Evolutionary conservation across 306 rosid genomes (phyloP).

Genomic region (Trifolium subterraneum): DNA sequence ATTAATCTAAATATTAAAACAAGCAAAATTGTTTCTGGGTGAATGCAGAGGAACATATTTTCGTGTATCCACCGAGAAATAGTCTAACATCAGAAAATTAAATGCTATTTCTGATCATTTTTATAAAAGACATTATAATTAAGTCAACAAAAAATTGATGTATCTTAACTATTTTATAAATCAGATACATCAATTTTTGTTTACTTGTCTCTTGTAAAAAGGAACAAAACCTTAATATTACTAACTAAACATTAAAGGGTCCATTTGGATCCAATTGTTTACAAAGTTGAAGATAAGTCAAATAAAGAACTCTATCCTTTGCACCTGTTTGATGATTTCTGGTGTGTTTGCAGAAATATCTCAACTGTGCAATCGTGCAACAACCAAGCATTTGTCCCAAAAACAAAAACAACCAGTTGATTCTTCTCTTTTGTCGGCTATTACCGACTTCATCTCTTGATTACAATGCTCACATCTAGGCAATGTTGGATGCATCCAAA

Average conservation of each 20-base stretch:
- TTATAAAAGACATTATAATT: too few relatives aligned
- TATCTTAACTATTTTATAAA: too few relatives aligned
- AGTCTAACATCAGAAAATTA: too few relatives aligned
- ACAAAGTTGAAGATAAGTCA: constrained; percentile 47
- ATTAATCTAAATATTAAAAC: background rate
- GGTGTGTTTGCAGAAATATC: constrained; percentile 58
- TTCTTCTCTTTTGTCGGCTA: constrained; percentile 27
- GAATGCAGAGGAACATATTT: too few relatives aligned
- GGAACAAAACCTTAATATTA: background rate
- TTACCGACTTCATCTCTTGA: constrained; percentile 47
- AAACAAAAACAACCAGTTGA: constrained; percentile 73
- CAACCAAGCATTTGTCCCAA: constrained; percentile 57
- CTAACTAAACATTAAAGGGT: background rate
- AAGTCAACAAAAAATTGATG: too few relatives aligned
- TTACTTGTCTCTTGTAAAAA: too few relatives aligned
- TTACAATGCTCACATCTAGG: constrained; percentile 47
- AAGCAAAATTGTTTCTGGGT: background rate
- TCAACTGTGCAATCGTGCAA: constrained; percentile 59
- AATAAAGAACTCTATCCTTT: constrained; percentile 63
- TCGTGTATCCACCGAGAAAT: background rate
- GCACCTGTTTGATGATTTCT: constrained; percentile 62
- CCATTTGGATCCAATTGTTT: constrained; percentile 53
- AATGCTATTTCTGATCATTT: too few relatives aligned
- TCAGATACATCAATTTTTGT: too few relatives aligned
- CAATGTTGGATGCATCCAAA: constrained; percentile 51